Conservation (phyloP, 176 grass and related monocot genomes). For the Microstegium vimineum region DNA sequence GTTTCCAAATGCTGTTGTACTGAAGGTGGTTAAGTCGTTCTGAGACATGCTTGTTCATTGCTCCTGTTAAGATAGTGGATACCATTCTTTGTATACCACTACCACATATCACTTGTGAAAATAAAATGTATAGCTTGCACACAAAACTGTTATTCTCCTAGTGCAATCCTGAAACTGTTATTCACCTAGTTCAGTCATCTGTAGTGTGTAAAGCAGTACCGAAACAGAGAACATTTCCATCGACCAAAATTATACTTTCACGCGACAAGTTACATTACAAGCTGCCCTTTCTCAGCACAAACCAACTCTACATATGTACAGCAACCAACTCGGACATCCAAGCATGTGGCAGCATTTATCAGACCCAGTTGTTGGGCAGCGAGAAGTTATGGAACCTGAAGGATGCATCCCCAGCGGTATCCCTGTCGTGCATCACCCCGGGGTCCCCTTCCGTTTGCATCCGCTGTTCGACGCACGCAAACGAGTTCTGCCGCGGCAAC, state of each 20-base stretch:
- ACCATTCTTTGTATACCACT: neutral
- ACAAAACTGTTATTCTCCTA: neutral
- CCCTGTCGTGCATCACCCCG: slow-evolving; percentile 56
- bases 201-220: neutral
- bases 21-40: neutral
- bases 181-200: neutral
- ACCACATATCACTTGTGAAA: slow-evolving; percentile 12
- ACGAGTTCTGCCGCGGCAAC: slow-evolving; percentile 52
- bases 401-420: slow-evolving; percentile 69
- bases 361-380: slow-evolving; percentile 86
- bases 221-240: neutral
- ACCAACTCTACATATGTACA: slow-evolving; percentile 23
- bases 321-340: neutral
- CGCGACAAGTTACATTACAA: slow-evolving; percentile 5
- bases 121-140: neutral
- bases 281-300: slow-evolving; percentile 5
- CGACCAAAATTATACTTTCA: slow-evolving; percentile 24
- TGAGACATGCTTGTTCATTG: neutral
- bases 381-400: slow-evolving; percentile 88
- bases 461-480: slow-evolving; percentile 27
- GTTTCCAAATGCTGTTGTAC: neutral
- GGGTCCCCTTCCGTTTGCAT: neutral
- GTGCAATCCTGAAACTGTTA: neutral
- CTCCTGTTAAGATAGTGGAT: neutral
- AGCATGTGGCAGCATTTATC: neutral